Percentiles rank a stretch among this genome's conserved stretches.
phyloP scores from a whole-genome alignment of 2,329 filamentous ascomycete species.

The Pestalotiopsis fici region DNA sequence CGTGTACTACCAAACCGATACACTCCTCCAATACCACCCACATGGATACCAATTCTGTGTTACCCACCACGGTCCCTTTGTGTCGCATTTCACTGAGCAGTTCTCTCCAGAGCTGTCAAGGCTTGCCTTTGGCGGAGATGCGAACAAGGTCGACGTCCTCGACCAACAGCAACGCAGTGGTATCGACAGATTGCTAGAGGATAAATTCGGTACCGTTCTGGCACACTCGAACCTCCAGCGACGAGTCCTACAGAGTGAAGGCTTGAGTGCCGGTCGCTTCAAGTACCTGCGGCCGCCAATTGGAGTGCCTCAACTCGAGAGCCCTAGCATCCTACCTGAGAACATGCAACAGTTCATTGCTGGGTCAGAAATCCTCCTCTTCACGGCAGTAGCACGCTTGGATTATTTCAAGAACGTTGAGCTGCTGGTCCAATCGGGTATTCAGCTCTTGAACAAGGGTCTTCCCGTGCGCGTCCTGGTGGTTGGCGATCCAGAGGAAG shows the following conservation, averaged over 20 bases:
- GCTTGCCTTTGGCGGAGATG: slow-evolving; percentile 8
- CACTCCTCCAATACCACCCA: slow-evolving; percentile 8
- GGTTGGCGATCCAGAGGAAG: slow-evolving; percentile 3
- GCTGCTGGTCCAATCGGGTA: slow-evolving; percentile 3
- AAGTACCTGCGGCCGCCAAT: slow-evolving; percentile 6
- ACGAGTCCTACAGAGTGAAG: slow-evolving; percentile 1
- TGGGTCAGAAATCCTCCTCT: slow-evolving; percentile 1
- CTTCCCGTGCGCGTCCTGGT: slow-evolving; percentile 3
- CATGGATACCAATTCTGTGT: slow-evolving; percentile 7
- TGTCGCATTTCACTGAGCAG: slow-evolving; percentile 5
- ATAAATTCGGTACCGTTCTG: slow-evolving; percentile 6
- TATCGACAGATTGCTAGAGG: background rate
- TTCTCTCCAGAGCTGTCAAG: slow-evolving; percentile 1
- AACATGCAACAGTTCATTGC: background rate
- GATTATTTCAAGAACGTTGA: slow-evolving; percentile 12
- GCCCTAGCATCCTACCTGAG: background rate
- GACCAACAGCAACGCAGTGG: slow-evolving; percentile 7
- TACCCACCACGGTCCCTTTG: slow-evolving; percentile 10
- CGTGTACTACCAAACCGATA: slow-evolving; percentile 10
- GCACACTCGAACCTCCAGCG: slow-evolving; percentile 9
- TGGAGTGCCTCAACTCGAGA: background rate
- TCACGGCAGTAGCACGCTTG: slow-evolving; percentile 8
- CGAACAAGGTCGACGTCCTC: slow-evolving; percentile 5
- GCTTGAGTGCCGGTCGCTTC: background rate
- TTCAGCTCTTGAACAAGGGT: slow-evolving; percentile 2